A percentile compares a stretch with the other conserved stretches of the same genome.
These are phyloP conservation scores for Phytophthora hibernalis DNA, from an alignment of 352 stramenopile genomes.

Conservation along the genomic window DNA sequence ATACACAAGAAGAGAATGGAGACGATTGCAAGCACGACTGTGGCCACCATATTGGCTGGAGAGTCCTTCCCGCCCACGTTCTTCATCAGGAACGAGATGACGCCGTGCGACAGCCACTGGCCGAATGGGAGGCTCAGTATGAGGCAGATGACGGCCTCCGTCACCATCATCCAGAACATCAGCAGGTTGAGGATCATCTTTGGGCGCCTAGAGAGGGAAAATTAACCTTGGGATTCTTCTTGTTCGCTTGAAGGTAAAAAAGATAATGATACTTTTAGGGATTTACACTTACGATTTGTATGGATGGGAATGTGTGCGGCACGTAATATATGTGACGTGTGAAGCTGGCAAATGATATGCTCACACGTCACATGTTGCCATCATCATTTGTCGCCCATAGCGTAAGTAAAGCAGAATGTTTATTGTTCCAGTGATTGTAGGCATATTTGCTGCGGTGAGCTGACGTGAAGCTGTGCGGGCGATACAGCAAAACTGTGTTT, in stretches of 20 bases:
- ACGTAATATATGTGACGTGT: conserved; percentile 24
- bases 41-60: conserved; percentile 48
- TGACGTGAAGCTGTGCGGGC: too few relatives aligned
- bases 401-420: too few relatives aligned
- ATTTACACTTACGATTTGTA: conserved; percentile 12
- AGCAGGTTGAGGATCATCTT: conserved; percentile 66
- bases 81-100: conserved; percentile 67
- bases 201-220: neutral
- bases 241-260: conserved; percentile 15
- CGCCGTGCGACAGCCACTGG: conserved; percentile 55
- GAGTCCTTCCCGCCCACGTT: conserved; percentile 57
- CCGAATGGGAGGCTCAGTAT: conserved; percentile 66
- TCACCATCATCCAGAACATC: conserved; percentile 65
- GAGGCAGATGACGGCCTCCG: conserved; percentile 54
- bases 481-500: too few relatives aligned
- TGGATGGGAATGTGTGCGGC: conserved; percentile 7
- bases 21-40: conserved; percentile 65
- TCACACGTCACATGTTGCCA: neutral
- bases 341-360: neutral
- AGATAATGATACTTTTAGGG: conserved; percentile 8
- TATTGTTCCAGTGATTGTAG: too few relatives aligned
- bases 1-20: conserved; percentile 79
- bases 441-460: too few relatives aligned
- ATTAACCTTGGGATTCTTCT: neutral
- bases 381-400: too few relatives aligned